Evolutionary conservation across 2,329 filamentous ascomycete species (phyloP).

Genomic region (Parafenestella ontariensis): DNA sequence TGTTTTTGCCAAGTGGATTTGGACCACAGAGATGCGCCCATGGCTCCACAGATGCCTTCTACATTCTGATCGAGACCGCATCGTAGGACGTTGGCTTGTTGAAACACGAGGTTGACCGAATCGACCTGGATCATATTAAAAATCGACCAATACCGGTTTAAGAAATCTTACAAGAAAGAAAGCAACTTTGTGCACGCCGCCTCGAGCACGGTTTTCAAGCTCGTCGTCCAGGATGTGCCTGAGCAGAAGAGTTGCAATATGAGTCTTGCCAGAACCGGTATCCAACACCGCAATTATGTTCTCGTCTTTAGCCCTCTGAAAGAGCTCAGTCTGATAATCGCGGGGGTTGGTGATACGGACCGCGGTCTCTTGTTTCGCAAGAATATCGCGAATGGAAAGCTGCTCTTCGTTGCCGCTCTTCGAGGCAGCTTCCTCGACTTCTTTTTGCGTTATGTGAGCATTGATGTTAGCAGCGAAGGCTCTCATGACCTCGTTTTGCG

Average conservation of each 20-base stretch:
- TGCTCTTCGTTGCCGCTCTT: slow-evolving; percentile 53
- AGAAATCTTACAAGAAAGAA: slow-evolving; percentile 76
- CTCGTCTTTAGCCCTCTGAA: slow-evolving; percentile 80
- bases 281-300: slow-evolving; percentile 95
- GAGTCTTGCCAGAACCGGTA: slow-evolving; percentile 94
- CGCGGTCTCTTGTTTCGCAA: slow-evolving; percentile 60
- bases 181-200: slow-evolving; percentile 68
- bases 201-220: slow-evolving; percentile 69
- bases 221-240: slow-evolving; percentile 79
- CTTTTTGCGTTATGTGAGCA: slow-evolving; percentile 51
- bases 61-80: slow-evolving; percentile 81
- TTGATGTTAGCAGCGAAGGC: slow-evolving; percentile 53
- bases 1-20: slow-evolving; percentile 65
- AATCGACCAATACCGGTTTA: neutral
- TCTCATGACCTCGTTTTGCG: slow-evolving; percentile 53
- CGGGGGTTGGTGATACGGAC: slow-evolving; percentile 77
- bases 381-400: slow-evolving; percentile 61
- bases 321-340: slow-evolving; percentile 92
- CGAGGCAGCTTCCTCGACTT: slow-evolving; percentile 45
- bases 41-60: slow-evolving; percentile 75
- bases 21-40: slow-evolving; percentile 67
- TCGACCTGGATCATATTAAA: slow-evolving; percentile 65
- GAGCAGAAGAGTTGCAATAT: slow-evolving; percentile 90
- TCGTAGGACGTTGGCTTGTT: slow-evolving; percentile 83
- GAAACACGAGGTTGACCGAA: slow-evolving; percentile 87